Percentiles rank a stretch among this genome's conserved stretches.
phyloP scores from a whole-genome alignment of 1,139 yeast genomes.

The Chernovozyma aurita region DNA sequence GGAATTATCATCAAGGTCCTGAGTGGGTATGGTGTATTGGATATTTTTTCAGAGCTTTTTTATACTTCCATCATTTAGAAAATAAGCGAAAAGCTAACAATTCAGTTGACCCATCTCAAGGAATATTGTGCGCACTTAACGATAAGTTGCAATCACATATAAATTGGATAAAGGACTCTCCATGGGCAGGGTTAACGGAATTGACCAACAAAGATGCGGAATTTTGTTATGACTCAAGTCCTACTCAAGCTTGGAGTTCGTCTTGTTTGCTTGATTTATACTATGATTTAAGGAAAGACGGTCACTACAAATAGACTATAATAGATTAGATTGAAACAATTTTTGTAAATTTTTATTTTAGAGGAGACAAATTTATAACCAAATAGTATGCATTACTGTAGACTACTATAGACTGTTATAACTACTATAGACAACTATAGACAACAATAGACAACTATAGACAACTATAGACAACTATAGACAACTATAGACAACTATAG shows the following conservation, averaged over 20 bases:
- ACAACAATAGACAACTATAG: too few relatives aligned
- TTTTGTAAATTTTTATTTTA: too few relatives aligned
- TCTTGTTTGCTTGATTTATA: conserved; percentile 81
- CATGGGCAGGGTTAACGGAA: conserved; percentile 94
- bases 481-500: too few relatives aligned
- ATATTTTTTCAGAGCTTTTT: conserved; percentile 75
- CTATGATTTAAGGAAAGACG: conserved; percentile 49
- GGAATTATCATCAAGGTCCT: conserved; percentile 98
- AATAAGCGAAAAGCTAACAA: conserved; percentile 20
- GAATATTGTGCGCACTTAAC: conserved; percentile 37
- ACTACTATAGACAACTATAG: too few relatives aligned
- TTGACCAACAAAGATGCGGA: conserved; percentile 85
- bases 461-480: too few relatives aligned
- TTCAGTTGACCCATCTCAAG: conserved; percentile 30
- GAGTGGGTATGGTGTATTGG: conserved; percentile 97
- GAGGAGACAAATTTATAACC: too few relatives aligned
- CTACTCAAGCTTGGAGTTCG: conserved; percentile 96
- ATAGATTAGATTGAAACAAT: background rate
- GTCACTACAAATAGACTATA: conserved; percentile 8
- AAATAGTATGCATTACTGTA: too few relatives aligned
- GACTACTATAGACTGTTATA: too few relatives aligned
- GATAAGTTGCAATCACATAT: conserved; percentile 61
- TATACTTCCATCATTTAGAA: conserved; percentile 41
- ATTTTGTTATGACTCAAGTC: conserved; percentile 79
- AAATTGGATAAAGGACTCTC: conserved; percentile 64